A percentile compares a stretch with the other conserved stretches of the same genome.
These are phyloP conservation scores for Bidens hawaiensis DNA, from an alignment of 140 eudicot species.

Conservation along the genomic window DNA sequence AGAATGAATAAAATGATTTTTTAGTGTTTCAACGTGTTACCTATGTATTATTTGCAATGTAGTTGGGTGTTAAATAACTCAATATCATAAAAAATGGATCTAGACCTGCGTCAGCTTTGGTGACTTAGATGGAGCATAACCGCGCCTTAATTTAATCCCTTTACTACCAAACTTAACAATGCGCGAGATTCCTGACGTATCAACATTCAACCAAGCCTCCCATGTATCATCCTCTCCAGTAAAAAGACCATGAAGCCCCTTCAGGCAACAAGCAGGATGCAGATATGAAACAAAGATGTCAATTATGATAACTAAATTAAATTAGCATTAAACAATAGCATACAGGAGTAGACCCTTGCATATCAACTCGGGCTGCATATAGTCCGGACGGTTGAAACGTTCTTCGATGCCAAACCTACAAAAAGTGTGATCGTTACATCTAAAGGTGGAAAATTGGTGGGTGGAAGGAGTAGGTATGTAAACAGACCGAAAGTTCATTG, in stretches of 20 bases:
- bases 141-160: slow-evolving; percentile 78
- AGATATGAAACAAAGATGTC: not conserved
- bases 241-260: slow-evolving; percentile 97
- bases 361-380: slow-evolving; percentile 95
- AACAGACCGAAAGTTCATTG: no score
- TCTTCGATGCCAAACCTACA: slow-evolving; percentile 94
- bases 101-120: slow-evolving; percentile 88
- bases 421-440: not conserved
- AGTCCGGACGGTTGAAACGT: slow-evolving; percentile 96
- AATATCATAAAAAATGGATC: not conserved
- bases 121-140: slow-evolving; percentile 85
- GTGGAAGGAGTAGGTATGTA: no score
- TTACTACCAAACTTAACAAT: slow-evolving; percentile 58
- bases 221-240: slow-evolving; percentile 98
- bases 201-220: slow-evolving; percentile 89
- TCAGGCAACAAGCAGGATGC: slow-evolving; percentile 14
- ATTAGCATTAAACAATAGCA: slow-evolving; percentile 22
- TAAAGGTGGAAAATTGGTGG: not conserved
- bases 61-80: not conserved
- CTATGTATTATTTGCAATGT: not conserved
- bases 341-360: slow-evolving; percentile 94
- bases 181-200: slow-evolving; percentile 70
- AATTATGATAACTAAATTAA: not conserved
- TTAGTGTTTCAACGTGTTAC: not conserved
- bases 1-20: not conserved